A percentile compares a stretch with the other conserved stretches of the same genome.
phyloP scores from a whole-genome alignment of 1,284 basidiomycete genomes.

The Porodaedalea pini region DNA sequence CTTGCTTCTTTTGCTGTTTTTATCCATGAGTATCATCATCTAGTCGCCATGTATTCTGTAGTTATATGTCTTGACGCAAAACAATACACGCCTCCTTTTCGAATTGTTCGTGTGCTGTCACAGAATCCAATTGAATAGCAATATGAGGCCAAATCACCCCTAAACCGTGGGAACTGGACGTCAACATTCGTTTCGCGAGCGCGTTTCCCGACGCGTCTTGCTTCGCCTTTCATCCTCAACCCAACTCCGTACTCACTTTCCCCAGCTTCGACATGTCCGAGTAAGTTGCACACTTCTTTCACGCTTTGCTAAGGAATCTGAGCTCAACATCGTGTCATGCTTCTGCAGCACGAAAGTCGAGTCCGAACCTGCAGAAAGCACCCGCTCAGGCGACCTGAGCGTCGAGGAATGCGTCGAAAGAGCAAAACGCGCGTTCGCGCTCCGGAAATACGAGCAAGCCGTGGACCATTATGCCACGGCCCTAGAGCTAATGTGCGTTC shows the following conservation, averaged over 20 bases:
- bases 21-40: too few relatives aligned
- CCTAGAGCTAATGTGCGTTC: constrained; percentile 71
- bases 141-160: too few relatives aligned
- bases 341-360: background rate
- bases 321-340: background rate
- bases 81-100: too few relatives aligned
- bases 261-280: background rate
- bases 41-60: too few relatives aligned
- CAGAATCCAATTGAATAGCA: too few relatives aligned
- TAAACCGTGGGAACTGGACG: constrained; percentile 6
- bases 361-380: background rate
- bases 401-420: constrained; percentile 64
- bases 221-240: background rate
- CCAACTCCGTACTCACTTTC: background rate
- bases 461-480: constrained; percentile 82
- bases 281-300: background rate
- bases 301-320: background rate
- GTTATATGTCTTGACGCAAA: too few relatives aligned
- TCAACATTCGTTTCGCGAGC: background rate
- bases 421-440: constrained; percentile 82
- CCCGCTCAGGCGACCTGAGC: constrained; percentile 26
- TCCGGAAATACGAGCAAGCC: constrained; percentile 83
- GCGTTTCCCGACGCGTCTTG: constrained; percentile 13
- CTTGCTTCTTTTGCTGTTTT: too few relatives aligned
- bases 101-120: too few relatives aligned